Percentiles rank a stretch among this genome's conserved stretches.
phyloP scores from a whole-genome alignment of 139 green algal species.

The Haematococcus lacustris region DNA sequence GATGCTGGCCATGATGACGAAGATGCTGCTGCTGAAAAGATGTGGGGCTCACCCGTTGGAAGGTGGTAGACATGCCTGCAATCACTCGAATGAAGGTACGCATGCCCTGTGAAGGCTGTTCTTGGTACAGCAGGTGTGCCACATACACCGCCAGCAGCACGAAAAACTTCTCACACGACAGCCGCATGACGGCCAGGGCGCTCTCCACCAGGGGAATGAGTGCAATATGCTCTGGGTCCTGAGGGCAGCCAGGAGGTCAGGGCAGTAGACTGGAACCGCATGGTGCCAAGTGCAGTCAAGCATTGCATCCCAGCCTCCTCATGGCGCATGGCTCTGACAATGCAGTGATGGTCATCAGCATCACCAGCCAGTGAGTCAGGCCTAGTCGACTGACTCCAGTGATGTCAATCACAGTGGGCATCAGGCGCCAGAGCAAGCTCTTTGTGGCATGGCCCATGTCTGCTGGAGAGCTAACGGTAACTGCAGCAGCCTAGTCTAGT shows the following conservation, averaged over 20 bases:
- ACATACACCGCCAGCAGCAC: slow-evolving; percentile 59
- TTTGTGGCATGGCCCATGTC: too few species aligned
- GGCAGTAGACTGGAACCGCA: neutral
- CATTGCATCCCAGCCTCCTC: neutral
- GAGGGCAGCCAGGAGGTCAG: neutral
- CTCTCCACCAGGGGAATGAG: slow-evolving; percentile 67
- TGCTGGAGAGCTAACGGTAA: too few species aligned
- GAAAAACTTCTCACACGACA: slow-evolving; percentile 78
- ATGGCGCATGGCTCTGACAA: neutral
- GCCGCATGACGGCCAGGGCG: slow-evolving; percentile 74
- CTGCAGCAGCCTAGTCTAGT: too few species aligned
- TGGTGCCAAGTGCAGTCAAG: neutral
- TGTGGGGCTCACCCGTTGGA: slow-evolving; percentile 55
- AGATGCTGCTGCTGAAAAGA: too few species aligned
- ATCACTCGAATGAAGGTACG: slow-evolving; percentile 38
- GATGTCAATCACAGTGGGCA: too few species aligned
- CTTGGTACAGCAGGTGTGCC: slow-evolving; percentile 63
- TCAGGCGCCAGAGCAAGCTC: too few species aligned
- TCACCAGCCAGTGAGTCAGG: neutral
- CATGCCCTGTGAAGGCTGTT: slow-evolving; percentile 16
- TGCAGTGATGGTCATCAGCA: neutral
- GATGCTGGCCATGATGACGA: too few species aligned
- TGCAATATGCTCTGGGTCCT: slow-evolving; percentile 48
- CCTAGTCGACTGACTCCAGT: neutral
- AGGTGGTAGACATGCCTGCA: slow-evolving; percentile 33